Conservation (phyloP, 2,329 filamentous ascomycete species). For the Colletotrichum limetticola region DNA sequence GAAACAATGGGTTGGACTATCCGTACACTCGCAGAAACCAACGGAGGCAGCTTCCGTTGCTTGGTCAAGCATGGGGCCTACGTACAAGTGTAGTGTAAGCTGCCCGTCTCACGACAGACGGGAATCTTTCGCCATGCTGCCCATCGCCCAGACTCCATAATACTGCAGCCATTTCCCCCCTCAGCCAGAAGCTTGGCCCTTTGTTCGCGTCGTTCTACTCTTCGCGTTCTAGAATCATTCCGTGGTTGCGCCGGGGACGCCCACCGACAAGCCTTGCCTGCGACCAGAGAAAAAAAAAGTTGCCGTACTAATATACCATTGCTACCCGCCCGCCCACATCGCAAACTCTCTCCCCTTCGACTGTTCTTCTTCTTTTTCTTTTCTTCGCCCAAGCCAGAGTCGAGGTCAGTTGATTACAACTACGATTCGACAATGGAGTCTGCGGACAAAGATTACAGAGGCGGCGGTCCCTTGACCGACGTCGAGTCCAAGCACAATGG, state of each 20-base stretch:
- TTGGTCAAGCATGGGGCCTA: neutral
- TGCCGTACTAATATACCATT: neutral
- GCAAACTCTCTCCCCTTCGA: neutral
- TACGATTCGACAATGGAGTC: conserved; percentile 14
- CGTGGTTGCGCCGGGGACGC: conserved; percentile 29
- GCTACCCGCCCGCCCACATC: neutral
- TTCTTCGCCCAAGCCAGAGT: neutral
- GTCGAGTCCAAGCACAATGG: conserved; percentile 39
- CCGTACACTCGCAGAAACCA: neutral
- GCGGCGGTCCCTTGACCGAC: conserved; percentile 29
- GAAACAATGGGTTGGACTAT: neutral
- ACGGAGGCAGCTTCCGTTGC: conserved; percentile 9
- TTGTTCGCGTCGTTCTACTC: conserved; percentile 1
- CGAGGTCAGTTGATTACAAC: neutral
- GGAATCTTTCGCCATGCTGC: conserved; percentile 14
- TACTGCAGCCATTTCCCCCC: neutral
- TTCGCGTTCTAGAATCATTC: conserved; percentile 18
- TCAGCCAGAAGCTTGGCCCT: neutral
- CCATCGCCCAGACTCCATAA: conserved; percentile 24
- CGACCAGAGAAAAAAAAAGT: neutral
- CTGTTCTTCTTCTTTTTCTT: neutral
- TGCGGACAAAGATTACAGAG: conserved; percentile 31
- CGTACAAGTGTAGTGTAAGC: neutral
- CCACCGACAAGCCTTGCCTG: conserved; percentile 13
- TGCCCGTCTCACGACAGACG: conserved; percentile 3